phyloP scores from a whole-genome alignment of 495 filamentous ascomycete species.

The Tuber melanosporum region DNA sequence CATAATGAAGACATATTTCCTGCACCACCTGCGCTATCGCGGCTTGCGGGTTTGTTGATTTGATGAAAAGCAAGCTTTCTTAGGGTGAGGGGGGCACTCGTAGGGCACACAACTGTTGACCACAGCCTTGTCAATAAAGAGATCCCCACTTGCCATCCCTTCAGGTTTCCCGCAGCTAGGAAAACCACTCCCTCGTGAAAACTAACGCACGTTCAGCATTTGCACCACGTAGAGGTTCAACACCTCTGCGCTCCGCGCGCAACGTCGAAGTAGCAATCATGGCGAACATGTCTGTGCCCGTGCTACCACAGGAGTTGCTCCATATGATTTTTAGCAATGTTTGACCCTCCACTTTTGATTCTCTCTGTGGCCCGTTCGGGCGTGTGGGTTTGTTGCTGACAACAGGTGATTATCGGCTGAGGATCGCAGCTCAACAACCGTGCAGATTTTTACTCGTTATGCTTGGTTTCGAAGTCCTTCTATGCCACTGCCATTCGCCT shows the following conservation, averaged over 20 bases:
- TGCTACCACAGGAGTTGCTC: constrained; percentile 18
- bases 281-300: background rate
- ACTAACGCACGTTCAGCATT: background rate
- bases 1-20: background rate
- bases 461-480: constrained; percentile 17
- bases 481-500: constrained; percentile 18
- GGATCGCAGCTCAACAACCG: background rate
- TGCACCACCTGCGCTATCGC: background rate
- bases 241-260: background rate
- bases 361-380: too few relatives aligned
- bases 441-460: constrained; percentile 18
- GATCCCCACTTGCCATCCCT: background rate
- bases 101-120: background rate
- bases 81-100: background rate
- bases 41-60: background rate
- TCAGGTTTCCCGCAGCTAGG: too few relatives aligned
- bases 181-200: background rate
- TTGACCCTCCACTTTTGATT: background rate
- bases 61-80: background rate
- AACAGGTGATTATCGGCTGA: background rate
- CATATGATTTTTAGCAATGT: constrained; percentile 21
- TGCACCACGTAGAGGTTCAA: background rate
- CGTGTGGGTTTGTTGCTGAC: background rate
- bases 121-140: background rate
- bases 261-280: background rate